A percentile compares a stretch with the other conserved stretches of the same genome.
Evolutionary conservation across 805 yeast species (phyloP).

Genomic region (Saturnispora ahearnii): DNA sequence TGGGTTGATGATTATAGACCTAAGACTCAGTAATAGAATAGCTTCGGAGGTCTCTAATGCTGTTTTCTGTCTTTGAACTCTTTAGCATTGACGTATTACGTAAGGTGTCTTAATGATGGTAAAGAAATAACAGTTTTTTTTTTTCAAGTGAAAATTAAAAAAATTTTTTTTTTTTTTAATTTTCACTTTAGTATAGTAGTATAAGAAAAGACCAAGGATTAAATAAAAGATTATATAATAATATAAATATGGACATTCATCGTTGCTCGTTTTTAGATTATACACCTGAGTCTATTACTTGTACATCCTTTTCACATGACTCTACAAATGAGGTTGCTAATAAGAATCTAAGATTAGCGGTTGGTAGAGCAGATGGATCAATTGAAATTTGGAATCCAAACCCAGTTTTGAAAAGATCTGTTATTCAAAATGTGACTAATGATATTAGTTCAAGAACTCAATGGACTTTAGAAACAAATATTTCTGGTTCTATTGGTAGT

Average conservation of each 20-base stretch:
- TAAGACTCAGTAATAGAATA: neutral
- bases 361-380: slow-evolving; percentile 90
- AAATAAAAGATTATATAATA: neutral
- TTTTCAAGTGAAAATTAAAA: neutral
- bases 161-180: slow-evolving; percentile 1
- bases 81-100: neutral
- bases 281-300: slow-evolving; percentile 75
- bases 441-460: slow-evolving; percentile 32
- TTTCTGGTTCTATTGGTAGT: slow-evolving; percentile 74
- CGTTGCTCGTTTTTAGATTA: slow-evolving; percentile 88
- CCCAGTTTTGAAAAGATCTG: slow-evolving; percentile 2
- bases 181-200: neutral
- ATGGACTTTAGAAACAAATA: slow-evolving; percentile 70
- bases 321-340: slow-evolving; percentile 42
- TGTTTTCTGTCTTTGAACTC: neutral
- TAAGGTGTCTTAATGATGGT: neutral
- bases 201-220: neutral
- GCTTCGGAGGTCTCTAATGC: no score
- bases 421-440: neutral
- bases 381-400: slow-evolving; percentile 91
- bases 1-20: slow-evolving; percentile 55
- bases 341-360: slow-evolving; percentile 64
- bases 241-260: slow-evolving; percentile 59
- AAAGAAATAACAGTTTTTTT: neutral
- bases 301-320: slow-evolving; percentile 65